phyloP scores from a whole-genome alignment of 139 green algal species.

The Chlamydomonas eustigma region DNA sequence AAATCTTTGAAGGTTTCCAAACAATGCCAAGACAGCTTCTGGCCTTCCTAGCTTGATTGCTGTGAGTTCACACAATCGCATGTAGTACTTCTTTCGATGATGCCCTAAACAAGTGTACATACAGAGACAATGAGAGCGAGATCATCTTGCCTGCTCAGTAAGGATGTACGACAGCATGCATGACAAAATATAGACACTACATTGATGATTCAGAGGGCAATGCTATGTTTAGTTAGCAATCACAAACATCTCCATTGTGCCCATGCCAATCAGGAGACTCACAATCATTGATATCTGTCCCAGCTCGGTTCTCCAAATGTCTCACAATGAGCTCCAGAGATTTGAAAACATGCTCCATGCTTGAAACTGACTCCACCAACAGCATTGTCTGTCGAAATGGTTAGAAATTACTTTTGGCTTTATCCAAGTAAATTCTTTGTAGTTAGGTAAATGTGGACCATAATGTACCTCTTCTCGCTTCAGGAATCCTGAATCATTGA shows the following conservation, averaged over 20 bases:
- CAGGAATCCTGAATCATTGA: not conserved
- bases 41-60: not conserved
- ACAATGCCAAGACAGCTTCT: conserved; percentile 3
- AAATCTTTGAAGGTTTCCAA: conserved; percentile 10
- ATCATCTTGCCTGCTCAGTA: too few relatives aligned
- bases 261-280: not conserved
- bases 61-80: conserved; percentile 3
- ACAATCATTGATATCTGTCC: conserved; percentile 8
- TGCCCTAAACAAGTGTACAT: conserved; percentile 4
- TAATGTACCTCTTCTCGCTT: conserved; percentile 10
- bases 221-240: too few relatives aligned
- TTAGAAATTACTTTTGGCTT: not conserved
- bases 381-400: not conserved
- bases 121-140: too few relatives aligned
- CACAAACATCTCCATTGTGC: too few relatives aligned
- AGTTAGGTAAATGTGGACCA: not conserved
- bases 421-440: not conserved
- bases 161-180: conserved; percentile 4
- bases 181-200: not conserved
- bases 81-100: conserved; percentile 18
- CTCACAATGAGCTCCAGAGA: not conserved
- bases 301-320: conserved; percentile 4
- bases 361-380: not conserved
- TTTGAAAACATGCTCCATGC: conserved; percentile 7
- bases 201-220: not conserved